Evolutionary conservation across 495 filamentous ascomycete species (phyloP).

Genomic region (Aspergillus ellipticus): DNA sequence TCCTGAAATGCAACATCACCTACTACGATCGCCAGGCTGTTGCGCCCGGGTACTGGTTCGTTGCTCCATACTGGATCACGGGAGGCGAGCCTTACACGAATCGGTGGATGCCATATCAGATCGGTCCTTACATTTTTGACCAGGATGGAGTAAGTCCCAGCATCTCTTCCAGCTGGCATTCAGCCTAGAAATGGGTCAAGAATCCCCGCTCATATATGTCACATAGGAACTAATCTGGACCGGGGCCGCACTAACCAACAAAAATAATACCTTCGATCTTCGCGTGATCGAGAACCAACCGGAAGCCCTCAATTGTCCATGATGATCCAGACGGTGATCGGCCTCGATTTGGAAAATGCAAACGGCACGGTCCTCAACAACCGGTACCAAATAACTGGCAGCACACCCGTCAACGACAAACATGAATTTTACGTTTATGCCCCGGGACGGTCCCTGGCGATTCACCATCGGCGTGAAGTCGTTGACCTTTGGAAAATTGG

Average conservation of each 20-base stretch:
- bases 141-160: slow-evolving; percentile 9
- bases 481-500: slow-evolving; percentile 13
- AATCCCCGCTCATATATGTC: slow-evolving; percentile 8
- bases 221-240: slow-evolving; percentile 9
- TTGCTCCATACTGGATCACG: slow-evolving; percentile 7
- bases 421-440: slow-evolving; percentile 25
- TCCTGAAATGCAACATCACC: slow-evolving; percentile 1
- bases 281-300: not conserved
- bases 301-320: slow-evolving; percentile 2
- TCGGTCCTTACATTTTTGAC: slow-evolving; percentile 19
- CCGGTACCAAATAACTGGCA: not conserved
- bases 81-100: not conserved
- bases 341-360: not conserved
- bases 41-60: slow-evolving; percentile 11
- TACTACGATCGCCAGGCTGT: not conserved
- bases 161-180: not conserved
- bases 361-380: not conserved
- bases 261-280: slow-evolving; percentile 6
- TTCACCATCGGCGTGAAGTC: slow-evolving; percentile 4
- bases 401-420: slow-evolving; percentile 14
- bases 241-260: not conserved
- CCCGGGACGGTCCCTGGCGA: slow-evolving; percentile 10
- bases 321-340: not conserved
- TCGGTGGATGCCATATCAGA: slow-evolving; percentile 3
- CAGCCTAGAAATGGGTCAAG: too few relatives aligned